Base-by-base conservation (phyloP, 371 early-diverging fungal species). In the Rhizopus arrhizus region DNA sequence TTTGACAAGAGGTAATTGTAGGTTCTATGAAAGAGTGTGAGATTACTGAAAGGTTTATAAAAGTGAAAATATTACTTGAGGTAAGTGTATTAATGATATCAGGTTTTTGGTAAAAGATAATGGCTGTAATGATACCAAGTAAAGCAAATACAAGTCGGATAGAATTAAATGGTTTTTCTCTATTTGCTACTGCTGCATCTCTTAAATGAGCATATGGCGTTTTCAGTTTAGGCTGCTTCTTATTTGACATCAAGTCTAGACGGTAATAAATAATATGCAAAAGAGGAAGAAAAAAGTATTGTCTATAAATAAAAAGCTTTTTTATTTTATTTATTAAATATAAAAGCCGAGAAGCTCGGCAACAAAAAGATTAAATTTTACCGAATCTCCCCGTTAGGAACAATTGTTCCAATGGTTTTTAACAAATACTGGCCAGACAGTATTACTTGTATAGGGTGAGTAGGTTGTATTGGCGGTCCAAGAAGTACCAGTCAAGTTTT, bases 1-100 rank as follows among this genome's bases (percentile, higher is more conserved):
- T 70, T 31, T 66, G 53, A 58, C 76, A 76, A 1, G 62, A 43
- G 36, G 40, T 8, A 38, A 38, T 38, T 2, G n/a, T 15, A 5
- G 43, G 2, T 43, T 43, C 43, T 43, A 43, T 43, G 6, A n/a
- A 43, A 11, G 3, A 43, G 5, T 22, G 22, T 22, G 22, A 22
- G 22, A 22, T 22, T 0, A 22, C 22, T 22, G 22, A 22, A 22
- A 22, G 22, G 2, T 22, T 0, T 0, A 22, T 22, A 36, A 36
- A 36, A 36, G n/a, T 5, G 43, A 43, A 15, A 4, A n/a, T 11
- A 2, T 48, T 48, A 28, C 48, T 48, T 48, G 16, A 16, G 9
- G 29, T 29, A 48, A 48, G 5, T 29, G 15, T 48, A 15, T 48
- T 12, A 6, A 48, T 0, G 2, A 61, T 15, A 29, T 58, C 38